Evolutionary conservation across 805 yeast genomes (phyloP), one percentile per base, ranked within the genome.

Genomic region (Lipomyces oligophaga): DNA sequence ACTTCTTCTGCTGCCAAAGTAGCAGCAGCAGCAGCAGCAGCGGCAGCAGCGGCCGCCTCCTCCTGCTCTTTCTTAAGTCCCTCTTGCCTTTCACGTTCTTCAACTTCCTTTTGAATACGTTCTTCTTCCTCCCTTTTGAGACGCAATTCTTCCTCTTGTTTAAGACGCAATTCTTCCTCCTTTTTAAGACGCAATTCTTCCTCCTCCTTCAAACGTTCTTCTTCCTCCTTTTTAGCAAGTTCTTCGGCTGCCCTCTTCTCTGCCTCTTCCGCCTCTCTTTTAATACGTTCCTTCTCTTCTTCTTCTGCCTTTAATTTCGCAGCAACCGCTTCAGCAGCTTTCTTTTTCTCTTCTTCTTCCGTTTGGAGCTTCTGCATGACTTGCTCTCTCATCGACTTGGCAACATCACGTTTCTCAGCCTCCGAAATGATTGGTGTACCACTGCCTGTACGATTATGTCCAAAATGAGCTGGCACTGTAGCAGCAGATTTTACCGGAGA

Each of bases 161-260:
- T 49, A 10, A 30, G 37, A 7, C 44, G 43, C 22, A 30, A 45
- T 24, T 44, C 55, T 24, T 48, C 57, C 19, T 43, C 53, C 45
- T 51, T 44, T 25, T 31, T 34, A 25, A 36, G 22, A 7, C 32
- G 34, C 21, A 27, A 50, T 7, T 16, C 47, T 26, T 37, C 44
- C 16, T 24, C 44, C 33, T 34, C 39, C 47, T 6, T 22, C 5
- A 27, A 34, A 21, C 35, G 40, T n/a, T 15, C 51, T 5, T 22
- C 48, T n/a, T 47, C 52, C 34, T 55, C 56, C 39, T 56, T 41
- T 37, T 49, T 54, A 28, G 47, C 58, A 10, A 43, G 52, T 30
- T 33, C 56, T 36, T 56, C 57, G 4, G 51, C 54, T 27, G 50
- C 52, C 8, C 45, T 36, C 50, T 56, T 47, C 26, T 39, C 36